These are phyloP conservation scores for Metarhizium humberi DNA, from an alignment of 2,329 filamentous ascomycete genomes.

Conservation along the genomic window DNA sequence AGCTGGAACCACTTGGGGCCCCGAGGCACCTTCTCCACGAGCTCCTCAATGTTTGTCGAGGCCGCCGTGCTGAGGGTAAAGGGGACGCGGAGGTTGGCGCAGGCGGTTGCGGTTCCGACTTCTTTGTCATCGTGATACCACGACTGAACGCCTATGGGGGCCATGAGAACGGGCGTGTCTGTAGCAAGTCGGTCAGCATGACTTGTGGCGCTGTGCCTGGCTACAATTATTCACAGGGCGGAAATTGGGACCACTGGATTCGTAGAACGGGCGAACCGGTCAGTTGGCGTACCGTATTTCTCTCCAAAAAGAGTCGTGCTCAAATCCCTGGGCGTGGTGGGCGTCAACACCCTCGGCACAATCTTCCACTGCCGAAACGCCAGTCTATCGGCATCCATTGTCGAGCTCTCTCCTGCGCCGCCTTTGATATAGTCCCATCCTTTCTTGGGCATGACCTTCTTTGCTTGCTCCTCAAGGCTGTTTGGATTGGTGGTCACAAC, in stretches of 20 bases:
- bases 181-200: not conserved
- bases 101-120: constrained; percentile 52
- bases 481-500: constrained; percentile 50
- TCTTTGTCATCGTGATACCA: constrained; percentile 60
- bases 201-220: not conserved
- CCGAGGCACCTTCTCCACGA: constrained; percentile 47
- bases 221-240: too few species aligned
- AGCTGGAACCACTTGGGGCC: constrained; percentile 63
- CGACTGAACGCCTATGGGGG: constrained; percentile 60
- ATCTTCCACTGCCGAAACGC: constrained; percentile 46
- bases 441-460: constrained; percentile 32
- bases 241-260: not conserved
- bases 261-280: not conserved
- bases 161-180: constrained; percentile 40
- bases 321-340: constrained; percentile 36
- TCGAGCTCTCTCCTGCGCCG: constrained; percentile 52
- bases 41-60: constrained; percentile 54
- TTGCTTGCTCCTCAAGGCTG: constrained; percentile 45
- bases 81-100: constrained; percentile 49
- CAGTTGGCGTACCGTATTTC: constrained; percentile 27
- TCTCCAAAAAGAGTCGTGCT: constrained; percentile 42
- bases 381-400: constrained; percentile 49
- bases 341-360: constrained; percentile 40
- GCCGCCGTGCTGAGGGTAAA: constrained; percentile 61
- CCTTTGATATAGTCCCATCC: constrained; percentile 53